phyloP scores from a whole-genome alignment of 306 rosid genomes.

The Malus asiatica region DNA sequence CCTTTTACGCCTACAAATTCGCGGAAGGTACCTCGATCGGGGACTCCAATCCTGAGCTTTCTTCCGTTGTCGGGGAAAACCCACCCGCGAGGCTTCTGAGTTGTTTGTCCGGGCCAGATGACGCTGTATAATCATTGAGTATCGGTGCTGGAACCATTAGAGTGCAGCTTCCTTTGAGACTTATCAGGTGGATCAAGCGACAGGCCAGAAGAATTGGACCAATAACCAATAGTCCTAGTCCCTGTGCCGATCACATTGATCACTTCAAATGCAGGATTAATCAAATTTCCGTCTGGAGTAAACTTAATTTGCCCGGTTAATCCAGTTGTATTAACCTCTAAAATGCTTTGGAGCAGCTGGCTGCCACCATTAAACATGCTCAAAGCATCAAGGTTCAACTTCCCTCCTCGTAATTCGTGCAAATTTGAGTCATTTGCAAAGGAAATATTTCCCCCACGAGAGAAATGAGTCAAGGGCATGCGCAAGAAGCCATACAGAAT shows the following conservation, averaged over 20 bases:
- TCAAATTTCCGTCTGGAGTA: conserved; percentile 2
- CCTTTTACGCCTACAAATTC: conserved; percentile 17
- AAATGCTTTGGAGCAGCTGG: conserved; percentile 4
- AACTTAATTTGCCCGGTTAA: conserved; percentile 14
- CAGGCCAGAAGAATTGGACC: conserved; percentile 20
- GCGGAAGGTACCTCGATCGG: neutral
- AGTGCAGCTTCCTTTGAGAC: neutral
- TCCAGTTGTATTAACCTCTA: conserved; percentile 4
- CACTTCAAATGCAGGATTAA: conserved; percentile 17
- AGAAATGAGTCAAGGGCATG: conserved; percentile 10
- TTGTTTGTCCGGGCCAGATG: conserved; percentile 21
- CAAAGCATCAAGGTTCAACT: conserved; percentile 17
- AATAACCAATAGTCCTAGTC: conserved; percentile 9
- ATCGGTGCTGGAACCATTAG: neutral
- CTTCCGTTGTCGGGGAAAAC: conserved; percentile 20
- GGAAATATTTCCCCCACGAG: neutral
- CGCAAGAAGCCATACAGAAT: conserved; percentile 22
- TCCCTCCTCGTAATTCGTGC: neutral
- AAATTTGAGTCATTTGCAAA: conserved; percentile 14
- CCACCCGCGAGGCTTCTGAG: conserved; percentile 24
- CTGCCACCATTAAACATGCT: conserved; percentile 14
- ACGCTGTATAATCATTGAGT: conserved; percentile 10
- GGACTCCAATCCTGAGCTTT: conserved; percentile 17
- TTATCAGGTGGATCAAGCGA: conserved; percentile 2
- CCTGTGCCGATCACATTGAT: conserved; percentile 28